phyloP scores from a whole-genome alignment of 2,329 filamentous ascomycete genomes.

The Alternaria consortialis region DNA sequence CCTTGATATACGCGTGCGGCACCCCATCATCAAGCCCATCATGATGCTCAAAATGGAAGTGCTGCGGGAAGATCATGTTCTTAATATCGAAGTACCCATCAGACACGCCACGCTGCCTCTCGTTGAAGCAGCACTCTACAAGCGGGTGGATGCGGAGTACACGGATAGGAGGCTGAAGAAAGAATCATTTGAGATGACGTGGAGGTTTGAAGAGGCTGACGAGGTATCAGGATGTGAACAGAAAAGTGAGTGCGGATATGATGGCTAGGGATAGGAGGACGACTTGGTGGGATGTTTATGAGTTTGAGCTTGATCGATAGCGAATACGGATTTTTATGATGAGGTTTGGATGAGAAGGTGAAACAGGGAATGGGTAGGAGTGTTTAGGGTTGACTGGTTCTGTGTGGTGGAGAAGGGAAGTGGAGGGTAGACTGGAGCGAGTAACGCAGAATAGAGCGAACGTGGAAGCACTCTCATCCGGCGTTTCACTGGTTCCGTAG shows the following conservation, averaged over 20 bases:
- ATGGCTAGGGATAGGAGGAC: not conserved
- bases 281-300: not conserved
- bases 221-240: not conserved
- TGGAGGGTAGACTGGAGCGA: not conserved
- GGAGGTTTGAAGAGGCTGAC: not conserved
- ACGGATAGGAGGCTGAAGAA: not conserved
- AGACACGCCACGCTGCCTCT: not conserved
- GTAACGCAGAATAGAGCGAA: not conserved
- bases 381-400: not conserved
- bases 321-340: not conserved
- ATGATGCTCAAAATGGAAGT: not conserved
- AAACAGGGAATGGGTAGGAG: not conserved
- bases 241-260: not conserved
- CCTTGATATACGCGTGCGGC: not conserved
- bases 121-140: not conserved
- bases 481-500: not conserved
- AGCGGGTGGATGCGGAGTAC: not conserved
- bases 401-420: not conserved
- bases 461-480: not conserved
- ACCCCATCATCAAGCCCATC: not conserved
- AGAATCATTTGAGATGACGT: not conserved
- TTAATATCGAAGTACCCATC: not conserved
- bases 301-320: not conserved
- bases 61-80: not conserved
- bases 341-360: not conserved